These are phyloP conservation scores for Neofusicoccum kwambonambiense DNA, from an alignment of 2,329 filamentous ascomycete genomes.

Conservation along the genomic window DNA sequence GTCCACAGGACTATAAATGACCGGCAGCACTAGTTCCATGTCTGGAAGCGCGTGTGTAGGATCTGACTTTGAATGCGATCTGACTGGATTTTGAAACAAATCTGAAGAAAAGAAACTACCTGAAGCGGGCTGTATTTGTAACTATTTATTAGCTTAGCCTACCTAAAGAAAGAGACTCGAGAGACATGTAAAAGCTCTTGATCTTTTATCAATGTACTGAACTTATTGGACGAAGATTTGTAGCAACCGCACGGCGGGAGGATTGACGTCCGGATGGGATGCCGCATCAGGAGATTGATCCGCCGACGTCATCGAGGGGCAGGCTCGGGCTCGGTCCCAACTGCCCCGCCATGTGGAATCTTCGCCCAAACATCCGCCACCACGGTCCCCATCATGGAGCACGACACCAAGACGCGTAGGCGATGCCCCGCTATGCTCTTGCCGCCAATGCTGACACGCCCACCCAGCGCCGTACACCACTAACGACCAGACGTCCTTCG, in stretches of 20 bases:
- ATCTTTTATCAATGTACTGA: too few relatives aligned
- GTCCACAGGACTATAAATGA: too few relatives aligned
- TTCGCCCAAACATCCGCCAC: not conserved
- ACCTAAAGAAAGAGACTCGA: too few relatives aligned
- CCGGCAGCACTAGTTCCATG: too few relatives aligned
- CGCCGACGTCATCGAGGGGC: slow-evolving; percentile 17
- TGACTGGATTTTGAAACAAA: too few relatives aligned
- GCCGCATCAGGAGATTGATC: not conserved
- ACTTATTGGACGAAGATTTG: too few relatives aligned
- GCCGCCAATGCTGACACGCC: not conserved
- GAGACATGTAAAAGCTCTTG: too few relatives aligned
- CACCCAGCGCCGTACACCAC: slow-evolving; percentile 72
- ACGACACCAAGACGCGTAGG: slow-evolving; percentile 72
- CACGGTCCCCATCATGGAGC: slow-evolving; percentile 57
- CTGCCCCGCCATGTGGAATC: slow-evolving; percentile 1
- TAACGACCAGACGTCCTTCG: slow-evolving; percentile 81
- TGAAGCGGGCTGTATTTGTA: too few relatives aligned
- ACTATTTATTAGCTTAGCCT: too few relatives aligned
- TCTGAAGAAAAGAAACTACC: too few relatives aligned
- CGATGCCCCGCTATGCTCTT: slow-evolving; percentile 20
- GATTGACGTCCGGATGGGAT: not conserved
- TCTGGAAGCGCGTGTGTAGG: too few relatives aligned
- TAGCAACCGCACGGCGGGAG: not conserved
- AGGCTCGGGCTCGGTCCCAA: not conserved
- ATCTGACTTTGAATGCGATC: too few relatives aligned